Evolutionary conservation across 2,329 filamentous ascomycete genomes (phyloP).

Genomic region (Talaromyces atroroseus): DNA sequence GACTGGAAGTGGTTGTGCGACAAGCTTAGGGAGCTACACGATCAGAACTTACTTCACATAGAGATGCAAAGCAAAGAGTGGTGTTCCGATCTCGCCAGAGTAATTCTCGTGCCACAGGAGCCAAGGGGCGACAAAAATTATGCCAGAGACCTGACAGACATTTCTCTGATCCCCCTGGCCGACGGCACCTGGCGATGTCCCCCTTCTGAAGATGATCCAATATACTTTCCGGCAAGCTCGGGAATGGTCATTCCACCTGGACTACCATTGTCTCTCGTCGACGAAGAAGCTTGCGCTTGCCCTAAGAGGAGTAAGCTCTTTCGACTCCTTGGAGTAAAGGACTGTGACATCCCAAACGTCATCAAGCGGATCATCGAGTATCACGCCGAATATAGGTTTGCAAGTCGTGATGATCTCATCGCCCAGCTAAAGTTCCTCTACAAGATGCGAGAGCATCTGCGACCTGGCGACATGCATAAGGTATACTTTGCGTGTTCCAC

Average conservation of each 20-base stretch:
- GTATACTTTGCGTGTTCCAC: slow-evolving; percentile 3
- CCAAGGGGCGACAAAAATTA: not conserved
- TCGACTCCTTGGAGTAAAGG: slow-evolving; percentile 8
- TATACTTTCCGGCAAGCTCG: slow-evolving; percentile 6
- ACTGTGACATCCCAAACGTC: slow-evolving; percentile 7
- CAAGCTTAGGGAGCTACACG: not conserved
- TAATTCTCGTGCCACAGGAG: slow-evolving; percentile 2
- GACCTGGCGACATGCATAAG: slow-evolving; percentile 2
- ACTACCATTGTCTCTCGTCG: slow-evolving; percentile 7
- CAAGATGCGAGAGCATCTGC: slow-evolving; percentile 3
- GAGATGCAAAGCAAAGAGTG: slow-evolving; percentile 4
- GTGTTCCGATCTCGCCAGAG: slow-evolving; percentile 6
- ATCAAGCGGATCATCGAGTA: slow-evolving; percentile 7
- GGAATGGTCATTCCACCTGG: slow-evolving; percentile 5
- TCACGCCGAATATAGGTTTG: not conserved
- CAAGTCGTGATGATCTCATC: not conserved
- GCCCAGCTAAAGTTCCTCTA: slow-evolving; percentile 8
- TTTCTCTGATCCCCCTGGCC: slow-evolving; percentile 7
- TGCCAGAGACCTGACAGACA: slow-evolving; percentile 4
- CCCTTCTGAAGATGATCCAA: slow-evolving; percentile 4
- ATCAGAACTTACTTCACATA: slow-evolving; percentile 2
- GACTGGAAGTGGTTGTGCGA: slow-evolving; percentile 9
- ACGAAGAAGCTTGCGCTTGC: slow-evolving; percentile 8
- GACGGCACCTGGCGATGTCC: slow-evolving; percentile 2
- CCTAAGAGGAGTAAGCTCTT: slow-evolving; percentile 3